These are phyloP conservation scores for Boletus bicolor DNA, from an alignment of 768 basidiomycete genomes.

Conservation along the genomic window DNA sequence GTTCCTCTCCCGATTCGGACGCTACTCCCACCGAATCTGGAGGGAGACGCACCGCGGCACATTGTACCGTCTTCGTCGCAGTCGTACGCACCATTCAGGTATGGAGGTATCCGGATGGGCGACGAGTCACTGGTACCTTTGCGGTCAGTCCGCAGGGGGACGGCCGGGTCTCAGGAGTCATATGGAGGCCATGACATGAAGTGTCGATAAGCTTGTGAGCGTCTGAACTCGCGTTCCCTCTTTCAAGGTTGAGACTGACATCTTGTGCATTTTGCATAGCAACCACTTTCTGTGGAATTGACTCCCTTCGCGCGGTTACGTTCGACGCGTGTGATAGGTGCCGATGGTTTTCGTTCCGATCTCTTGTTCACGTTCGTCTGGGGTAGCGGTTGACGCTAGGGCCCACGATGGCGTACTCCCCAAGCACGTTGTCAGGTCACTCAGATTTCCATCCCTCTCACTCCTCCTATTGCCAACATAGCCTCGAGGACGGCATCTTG, in stretches of 20 bases:
- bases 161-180: slow-evolving; percentile 60
- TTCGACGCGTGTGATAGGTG: slow-evolving; percentile 29
- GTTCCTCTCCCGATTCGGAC: slow-evolving; percentile 1
- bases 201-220: slow-evolving; percentile 47
- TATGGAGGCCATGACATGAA: slow-evolving; percentile 53
- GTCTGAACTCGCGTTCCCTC: background rate
- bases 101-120: slow-evolving; percentile 47
- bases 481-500: slow-evolving; percentile 61
- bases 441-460: slow-evolving; percentile 20
- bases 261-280: slow-evolving; percentile 31
- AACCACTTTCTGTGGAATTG: slow-evolving; percentile 42
- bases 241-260: background rate
- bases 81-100: slow-evolving; percentile 64
- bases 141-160: slow-evolving; percentile 72
- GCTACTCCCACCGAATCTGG: background rate
- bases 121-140: slow-evolving; percentile 71
- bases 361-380: slow-evolving; percentile 56
- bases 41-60: slow-evolving; percentile 42
- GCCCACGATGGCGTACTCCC: slow-evolving; percentile 30
- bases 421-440: slow-evolving; percentile 22
- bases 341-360: slow-evolving; percentile 35
- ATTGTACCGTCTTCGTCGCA: slow-evolving; percentile 68
- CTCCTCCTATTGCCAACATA: slow-evolving; percentile 36
- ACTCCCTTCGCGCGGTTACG: slow-evolving; percentile 56
- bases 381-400: slow-evolving; percentile 28